Evolutionary conservation across 768 basidiomycete species (phyloP), one percentile per base, ranked within the genome.

Genomic region (Boletus rubescentipes): DNA sequence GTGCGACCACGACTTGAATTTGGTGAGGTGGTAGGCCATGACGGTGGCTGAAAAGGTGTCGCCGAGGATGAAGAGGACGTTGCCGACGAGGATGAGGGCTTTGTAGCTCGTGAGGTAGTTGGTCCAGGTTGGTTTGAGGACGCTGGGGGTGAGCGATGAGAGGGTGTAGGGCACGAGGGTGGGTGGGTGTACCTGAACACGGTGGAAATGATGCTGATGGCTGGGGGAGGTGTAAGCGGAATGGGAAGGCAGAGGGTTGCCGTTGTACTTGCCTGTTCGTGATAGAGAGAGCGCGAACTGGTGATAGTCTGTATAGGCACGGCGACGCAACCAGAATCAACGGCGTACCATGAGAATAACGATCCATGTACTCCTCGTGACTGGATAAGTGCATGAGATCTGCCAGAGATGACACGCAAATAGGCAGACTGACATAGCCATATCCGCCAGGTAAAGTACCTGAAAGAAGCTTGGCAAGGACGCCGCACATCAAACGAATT

Each of bases 401-500:
- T 2, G 20, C 7, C 10, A 8, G 9, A 34, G 21, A 37, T 7
- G 45, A 49, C 5, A 5, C 8, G 29, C 2, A 39, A 23, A 46
- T 14, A 3, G 37, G 12, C 42, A 18, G 30, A 58, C 65, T 50
- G 39, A 67, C 66, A 67, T 39, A 58, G 11, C 67, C 67, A 67
- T 62, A 67, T 57, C 6, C 66, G 55, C 66, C 66, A 67, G 5
- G 65, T 69, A 46, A 67, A 67, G 51, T 67, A 67, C 2, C 66
- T 67, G 37, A 5, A 2, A 16, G 20, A 26, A 46, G n/a, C 6
- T 16, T 18, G 35, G 18, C 50, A 1, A 46, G 40, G 10, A n/a
- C 15, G 15, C 20, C 1, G 4, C 7, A n/a, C 36, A 5, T 16
- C n/a, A 21, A 26, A 12, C 16, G 8, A 29, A 32, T 14, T 12